Conservation (phyloP, 2,329 filamentous ascomycete species). For the Pseudovirgaria hyperparasitica region DNA sequence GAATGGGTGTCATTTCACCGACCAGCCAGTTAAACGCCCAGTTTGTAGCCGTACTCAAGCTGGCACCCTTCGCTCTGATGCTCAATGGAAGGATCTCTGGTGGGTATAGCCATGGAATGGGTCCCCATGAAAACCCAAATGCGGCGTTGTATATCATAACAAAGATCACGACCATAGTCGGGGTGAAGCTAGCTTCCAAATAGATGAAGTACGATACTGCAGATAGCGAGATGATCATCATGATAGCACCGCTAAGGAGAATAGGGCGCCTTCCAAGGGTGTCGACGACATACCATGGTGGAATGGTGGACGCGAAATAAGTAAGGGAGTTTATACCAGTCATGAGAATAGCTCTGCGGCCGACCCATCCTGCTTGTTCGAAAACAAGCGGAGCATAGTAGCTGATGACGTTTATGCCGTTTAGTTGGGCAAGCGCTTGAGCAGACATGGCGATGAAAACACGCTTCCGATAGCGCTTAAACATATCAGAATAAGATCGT, state of each 20-base stretch:
- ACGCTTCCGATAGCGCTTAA: conserved; percentile 76
- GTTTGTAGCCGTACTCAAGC: conserved; percentile 88
- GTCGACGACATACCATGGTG: conserved; percentile 95
- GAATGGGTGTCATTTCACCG: conserved; percentile 83
- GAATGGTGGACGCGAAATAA: conserved; percentile 83
- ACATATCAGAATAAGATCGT: conserved; percentile 86
- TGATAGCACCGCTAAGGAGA: conserved; percentile 74
- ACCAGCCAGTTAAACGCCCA: conserved; percentile 99
- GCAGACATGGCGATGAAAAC: conserved; percentile 99
- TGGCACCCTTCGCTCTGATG: conserved; percentile 93
- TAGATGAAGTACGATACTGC: conserved; percentile 92
- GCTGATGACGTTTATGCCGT: conserved; percentile 98
- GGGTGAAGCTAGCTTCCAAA: conserved; percentile 67
- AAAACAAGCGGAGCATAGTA: conserved; percentile 97
- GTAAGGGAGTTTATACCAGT: conserved; percentile 90
- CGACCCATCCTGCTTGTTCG: conserved; percentile 90
- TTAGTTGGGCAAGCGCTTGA: conserved; percentile 87
- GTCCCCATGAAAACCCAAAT: conserved; percentile 95
- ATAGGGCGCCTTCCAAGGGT: conserved; percentile 81
- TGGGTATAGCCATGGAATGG: conserved; percentile 95
- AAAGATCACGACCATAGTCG: conserved; percentile 75
- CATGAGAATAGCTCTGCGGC: conserved; percentile 87
- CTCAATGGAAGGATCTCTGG: conserved; percentile 97
- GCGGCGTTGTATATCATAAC: conserved; percentile 98
- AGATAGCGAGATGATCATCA: conserved; percentile 81